phyloP scores from a whole-genome alignment of 2,329 filamentous ascomycete species.

The Huntiella abstrusa region DNA sequence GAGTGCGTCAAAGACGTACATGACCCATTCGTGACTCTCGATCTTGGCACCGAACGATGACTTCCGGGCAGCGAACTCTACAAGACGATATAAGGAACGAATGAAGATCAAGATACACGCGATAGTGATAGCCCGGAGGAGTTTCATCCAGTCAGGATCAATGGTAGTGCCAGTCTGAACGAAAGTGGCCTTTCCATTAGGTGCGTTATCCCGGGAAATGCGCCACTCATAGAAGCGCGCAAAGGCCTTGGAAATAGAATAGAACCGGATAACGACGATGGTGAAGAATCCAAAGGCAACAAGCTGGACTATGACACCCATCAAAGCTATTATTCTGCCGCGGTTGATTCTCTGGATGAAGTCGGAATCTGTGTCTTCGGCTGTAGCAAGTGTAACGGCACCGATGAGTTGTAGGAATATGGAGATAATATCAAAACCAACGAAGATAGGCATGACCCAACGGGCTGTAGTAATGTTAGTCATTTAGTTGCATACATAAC shows the following conservation, averaged over 20 bases:
- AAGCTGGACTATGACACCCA: conserved; percentile 22
- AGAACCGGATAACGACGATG: conserved; percentile 26
- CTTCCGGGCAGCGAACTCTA: conserved; percentile 16
- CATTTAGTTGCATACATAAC: not conserved
- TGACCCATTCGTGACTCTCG: conserved; percentile 16
- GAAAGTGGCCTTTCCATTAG: conserved; percentile 1
- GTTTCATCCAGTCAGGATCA: conserved; percentile 18
- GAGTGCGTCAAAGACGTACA: conserved; percentile 19
- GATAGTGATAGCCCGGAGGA: conserved; percentile 19
- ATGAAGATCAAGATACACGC: conserved; percentile 18
- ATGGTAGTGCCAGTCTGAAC: conserved; percentile 16
- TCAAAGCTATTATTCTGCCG: conserved; percentile 22
- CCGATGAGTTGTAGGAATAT: conserved; percentile 22
- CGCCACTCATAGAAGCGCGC: not conserved
- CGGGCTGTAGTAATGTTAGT: conserved; percentile 1
- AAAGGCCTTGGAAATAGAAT: conserved; percentile 21
- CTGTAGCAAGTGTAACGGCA: conserved; percentile 22
- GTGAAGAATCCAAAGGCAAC: conserved; percentile 27
- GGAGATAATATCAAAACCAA: conserved; percentile 20
- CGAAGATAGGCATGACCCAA: conserved; percentile 21
- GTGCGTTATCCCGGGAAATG: not conserved
- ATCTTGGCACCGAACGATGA: conserved; percentile 12
- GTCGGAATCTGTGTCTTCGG: conserved; percentile 17
- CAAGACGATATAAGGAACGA: conserved; percentile 17
- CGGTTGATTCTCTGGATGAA: conserved; percentile 16